Evolutionary conservation across 371 early-diverging fungal species (phyloP), one percentile per base, ranked within the genome.

Genomic region (Funneliformis caledonium): DNA sequence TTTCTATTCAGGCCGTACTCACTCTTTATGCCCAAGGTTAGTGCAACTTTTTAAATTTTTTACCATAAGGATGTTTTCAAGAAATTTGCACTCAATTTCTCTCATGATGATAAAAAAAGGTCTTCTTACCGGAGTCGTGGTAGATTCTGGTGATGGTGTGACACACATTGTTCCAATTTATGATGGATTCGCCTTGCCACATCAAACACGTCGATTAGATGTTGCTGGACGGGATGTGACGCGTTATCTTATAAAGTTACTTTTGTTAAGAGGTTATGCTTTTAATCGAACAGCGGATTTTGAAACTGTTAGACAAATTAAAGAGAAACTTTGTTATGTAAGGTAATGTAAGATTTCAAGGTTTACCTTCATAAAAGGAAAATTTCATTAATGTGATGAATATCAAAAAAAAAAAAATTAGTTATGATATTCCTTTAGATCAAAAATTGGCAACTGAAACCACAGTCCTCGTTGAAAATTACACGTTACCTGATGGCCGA

Each of bases 91-190:
- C 12, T 7, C 48, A 50, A 14, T 0, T 43, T 52, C 9, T 33
- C 31, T 37, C 37, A 37, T 65, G 10, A 42, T 31, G 10, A n/a
- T 11, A 50, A 59, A 31, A 43, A 31, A 68, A 96, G 95, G 96
- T 81, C 86, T 97, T 68, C 90, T 95, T 83, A 97, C 98, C 14
- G 99, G 99, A 85, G 97, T 98, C 33, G 99, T 98, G 5, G 95
- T 98, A 5, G 99, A 98, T 85, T 97, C 97, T 65, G 98, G 98
- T 42, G 98, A 97, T 86, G 98, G 99, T 86, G 99, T 98, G 47
- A 97, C 99, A 10, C 98, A 98, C 85, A 97, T 98, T 88, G 97
- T 98, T 19, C 99, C 99, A 56, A 97, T 98, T 6, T 97, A 95
- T 84, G 94, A 98, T 83, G 98, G 99, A 31, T 97, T 92, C 84